Conservation (phyloP, 306 rosid genomes). For the Cicer yamashitae region DNA sequence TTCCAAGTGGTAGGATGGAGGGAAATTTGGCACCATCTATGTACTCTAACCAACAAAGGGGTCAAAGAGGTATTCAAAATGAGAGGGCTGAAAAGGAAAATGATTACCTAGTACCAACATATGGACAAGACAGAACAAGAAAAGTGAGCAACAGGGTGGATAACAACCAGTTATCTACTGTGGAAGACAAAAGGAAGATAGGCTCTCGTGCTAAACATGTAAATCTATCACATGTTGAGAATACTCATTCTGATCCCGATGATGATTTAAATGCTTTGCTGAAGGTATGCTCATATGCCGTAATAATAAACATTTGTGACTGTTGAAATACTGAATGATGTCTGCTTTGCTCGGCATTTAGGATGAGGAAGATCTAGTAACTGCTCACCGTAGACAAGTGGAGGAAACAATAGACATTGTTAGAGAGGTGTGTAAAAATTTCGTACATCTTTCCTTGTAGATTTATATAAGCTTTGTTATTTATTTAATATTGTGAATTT, state of each 20-base stretch:
- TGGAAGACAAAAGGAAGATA: constrained; percentile 59
- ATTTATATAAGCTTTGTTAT: constrained; percentile 4
- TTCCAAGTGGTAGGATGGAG: constrained; percentile 72
- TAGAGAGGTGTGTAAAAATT: constrained; percentile 63
- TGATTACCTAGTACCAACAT: constrained; percentile 55
- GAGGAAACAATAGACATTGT: constrained; percentile 91
- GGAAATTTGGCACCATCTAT: constrained; percentile 56
- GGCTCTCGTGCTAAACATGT: constrained; percentile 51
- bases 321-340: constrained; percentile 40
- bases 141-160: constrained; percentile 53
- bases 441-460: constrained; percentile 18
- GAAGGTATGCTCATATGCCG: constrained; percentile 59
- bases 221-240: constrained; percentile 52
- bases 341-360: constrained; percentile 42
- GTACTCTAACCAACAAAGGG: constrained; percentile 59
- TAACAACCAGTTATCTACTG: constrained; percentile 48
- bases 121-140: constrained; percentile 60
- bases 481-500: constrained; percentile 33
- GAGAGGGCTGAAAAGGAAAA: constrained; percentile 53
- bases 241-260: constrained; percentile 53
- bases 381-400: constrained; percentile 84
- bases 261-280: constrained; percentile 73
- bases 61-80: constrained; percentile 61
- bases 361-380: constrained; percentile 94
- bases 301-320: not conserved